Evolutionary conservation across 2,329 filamentous ascomycete genomes (phyloP).

Genomic region (Emmonsiellopsis sp.): DNA sequence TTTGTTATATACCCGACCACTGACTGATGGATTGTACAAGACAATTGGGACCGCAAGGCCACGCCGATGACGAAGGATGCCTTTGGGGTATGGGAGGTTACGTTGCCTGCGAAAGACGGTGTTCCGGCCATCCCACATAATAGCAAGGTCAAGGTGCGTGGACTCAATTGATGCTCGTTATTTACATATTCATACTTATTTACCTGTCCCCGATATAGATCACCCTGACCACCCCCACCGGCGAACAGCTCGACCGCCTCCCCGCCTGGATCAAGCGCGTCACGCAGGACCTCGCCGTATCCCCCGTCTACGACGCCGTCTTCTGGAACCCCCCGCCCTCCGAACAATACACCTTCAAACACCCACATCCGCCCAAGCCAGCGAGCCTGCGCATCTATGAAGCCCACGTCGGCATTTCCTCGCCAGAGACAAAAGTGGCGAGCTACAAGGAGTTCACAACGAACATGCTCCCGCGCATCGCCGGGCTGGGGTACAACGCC

Average conservation of each 20-base stretch:
- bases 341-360: conserved; percentile 76
- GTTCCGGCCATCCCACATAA: conserved; percentile 77
- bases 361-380: conserved; percentile 73
- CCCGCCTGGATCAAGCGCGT: conserved; percentile 97
- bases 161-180: not conserved
- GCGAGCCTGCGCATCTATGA: conserved; percentile 87
- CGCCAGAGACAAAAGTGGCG: conserved; percentile 75
- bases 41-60: conserved; percentile 75
- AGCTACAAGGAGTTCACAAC: conserved; percentile 97
- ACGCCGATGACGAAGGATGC: conserved; percentile 79
- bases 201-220: conserved; percentile 48
- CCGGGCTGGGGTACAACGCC: conserved; percentile 84
- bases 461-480: conserved; percentile 85
- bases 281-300: conserved; percentile 82
- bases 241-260: conserved; percentile 75
- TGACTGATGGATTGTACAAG: conserved; percentile 32
- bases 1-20: not conserved
- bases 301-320: conserved; percentile 83
- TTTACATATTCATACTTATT: not conserved
- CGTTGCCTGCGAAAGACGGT: conserved; percentile 62
- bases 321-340: conserved; percentile 88
- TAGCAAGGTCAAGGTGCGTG: conserved; percentile 80
- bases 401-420: conserved; percentile 96
- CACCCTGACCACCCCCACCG: conserved; percentile 67
- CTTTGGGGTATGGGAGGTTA: conserved; percentile 81